These are phyloP conservation scores for Begonia masoniana DNA, from an alignment of 306 rosid species.

Conservation along the genomic window DNA sequence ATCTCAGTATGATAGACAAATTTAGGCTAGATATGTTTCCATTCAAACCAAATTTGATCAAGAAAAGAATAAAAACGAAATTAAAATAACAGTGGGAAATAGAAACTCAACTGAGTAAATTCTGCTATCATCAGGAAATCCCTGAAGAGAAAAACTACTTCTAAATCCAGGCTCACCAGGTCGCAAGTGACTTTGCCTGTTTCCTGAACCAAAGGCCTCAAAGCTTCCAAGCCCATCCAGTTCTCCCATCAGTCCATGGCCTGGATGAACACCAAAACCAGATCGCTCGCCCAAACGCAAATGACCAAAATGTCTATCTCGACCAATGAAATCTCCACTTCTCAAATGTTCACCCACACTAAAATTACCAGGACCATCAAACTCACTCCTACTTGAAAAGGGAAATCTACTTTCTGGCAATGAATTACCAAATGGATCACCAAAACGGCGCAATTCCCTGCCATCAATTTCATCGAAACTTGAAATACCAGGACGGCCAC, in stretches of 20 bases:
- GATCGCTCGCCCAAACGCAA: constrained; percentile 43
- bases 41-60: too few relatives aligned
- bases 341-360: constrained; percentile 61
- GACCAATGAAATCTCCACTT: constrained; percentile 48
- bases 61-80: background rate
- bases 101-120: constrained; percentile 58
- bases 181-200: constrained; percentile 50
- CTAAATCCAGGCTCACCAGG: constrained; percentile 97
- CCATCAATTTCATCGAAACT: constrained; percentile 63
- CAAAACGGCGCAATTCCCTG: constrained; percentile 47
- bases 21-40: too few relatives aligned
- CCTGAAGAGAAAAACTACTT: constrained; percentile 72
- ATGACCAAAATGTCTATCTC: constrained; percentile 54
- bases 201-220: constrained; percentile 49
- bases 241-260: constrained; percentile 51
- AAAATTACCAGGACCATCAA: constrained; percentile 58
- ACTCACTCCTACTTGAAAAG: constrained; percentile 51
- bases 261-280: constrained; percentile 57
- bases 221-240: constrained; percentile 49
- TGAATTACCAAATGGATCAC: constrained; percentile 30
- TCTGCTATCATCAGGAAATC: constrained; percentile 58
- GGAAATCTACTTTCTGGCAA: constrained; percentile 58
- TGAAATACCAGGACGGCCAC: constrained; percentile 31
- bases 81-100: background rate
- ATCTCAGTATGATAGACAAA: too few relatives aligned